Conservation (phyloP, 176 grass and related monocot species). For the Oryza glumipatula region DNA sequence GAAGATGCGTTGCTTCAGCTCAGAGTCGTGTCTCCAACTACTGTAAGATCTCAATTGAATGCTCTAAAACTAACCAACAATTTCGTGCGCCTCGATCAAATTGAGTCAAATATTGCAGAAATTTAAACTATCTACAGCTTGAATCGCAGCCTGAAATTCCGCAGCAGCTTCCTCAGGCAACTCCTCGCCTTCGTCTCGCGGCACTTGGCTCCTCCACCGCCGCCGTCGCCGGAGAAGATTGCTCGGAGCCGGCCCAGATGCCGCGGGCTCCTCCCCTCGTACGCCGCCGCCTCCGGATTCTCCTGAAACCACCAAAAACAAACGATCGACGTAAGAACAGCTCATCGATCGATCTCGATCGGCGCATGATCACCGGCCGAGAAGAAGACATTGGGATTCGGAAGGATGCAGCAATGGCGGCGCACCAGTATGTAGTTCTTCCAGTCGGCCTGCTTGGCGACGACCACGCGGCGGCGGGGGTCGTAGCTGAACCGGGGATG, state of each 20-base stretch:
- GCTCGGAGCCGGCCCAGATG: constrained; percentile 19
- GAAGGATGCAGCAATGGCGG: neutral
- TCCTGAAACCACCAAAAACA: constrained; percentile 3
- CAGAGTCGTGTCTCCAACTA: neutral
- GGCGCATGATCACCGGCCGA: neutral
- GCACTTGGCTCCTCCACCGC: neutral
- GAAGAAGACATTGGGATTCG: neutral
- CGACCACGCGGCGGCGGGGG: constrained; percentile 35
- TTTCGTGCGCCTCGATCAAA: neutral
- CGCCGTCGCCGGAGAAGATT: constrained; percentile 8
- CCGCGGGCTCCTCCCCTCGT: constrained; percentile 10
- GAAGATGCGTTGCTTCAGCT: constrained; percentile 2
- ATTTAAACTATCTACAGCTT: neutral
- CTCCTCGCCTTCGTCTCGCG: constrained; percentile 20
- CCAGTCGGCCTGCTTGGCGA: constrained; percentile 44
- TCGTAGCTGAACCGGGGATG: constrained; percentile 40
- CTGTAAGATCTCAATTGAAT: neutral
- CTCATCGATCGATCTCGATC: no score
- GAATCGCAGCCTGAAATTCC: constrained; percentile 35
- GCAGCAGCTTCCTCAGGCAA: constrained; percentile 42
- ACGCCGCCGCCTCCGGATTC: constrained; percentile 38
- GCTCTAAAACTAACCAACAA: neutral
- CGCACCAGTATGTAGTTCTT: constrained; percentile 34
- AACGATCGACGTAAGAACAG: neutral
- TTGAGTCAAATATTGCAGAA: no score